phyloP scores from a whole-genome alignment of 23 red algal species.

The Gracilaria domingensis region DNA sequence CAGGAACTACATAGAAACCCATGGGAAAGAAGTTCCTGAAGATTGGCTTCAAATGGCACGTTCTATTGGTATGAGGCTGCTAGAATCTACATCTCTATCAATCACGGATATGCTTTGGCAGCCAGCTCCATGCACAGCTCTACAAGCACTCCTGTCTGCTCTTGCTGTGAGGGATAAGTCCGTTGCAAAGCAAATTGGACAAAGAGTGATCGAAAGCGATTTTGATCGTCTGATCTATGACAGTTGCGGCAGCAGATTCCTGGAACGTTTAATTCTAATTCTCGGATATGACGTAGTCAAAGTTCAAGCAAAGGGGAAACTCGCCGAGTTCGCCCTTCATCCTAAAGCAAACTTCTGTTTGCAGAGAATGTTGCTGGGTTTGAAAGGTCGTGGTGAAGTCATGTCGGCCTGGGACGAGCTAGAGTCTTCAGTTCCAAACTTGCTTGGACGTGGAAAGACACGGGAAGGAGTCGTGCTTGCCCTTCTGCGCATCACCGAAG shows the following conservation, averaged over 20 bases:
- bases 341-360: conserved; percentile 67
- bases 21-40: conserved; percentile 26
- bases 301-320: neutral
- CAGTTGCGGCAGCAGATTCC: conserved; percentile 56
- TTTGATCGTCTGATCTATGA: conserved; percentile 27
- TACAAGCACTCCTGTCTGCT: conserved; percentile 64
- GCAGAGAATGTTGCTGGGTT: conserved; percentile 51
- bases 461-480: conserved; percentile 72
- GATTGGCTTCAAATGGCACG: conserved; percentile 31
- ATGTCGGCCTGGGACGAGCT: conserved; percentile 63
- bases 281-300: conserved; percentile 36
- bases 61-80: conserved; percentile 2
- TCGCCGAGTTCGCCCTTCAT: conserved; percentile 41
- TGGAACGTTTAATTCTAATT: conserved; percentile 58
- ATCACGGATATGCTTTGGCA: conserved; percentile 32
- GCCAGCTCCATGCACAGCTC: conserved; percentile 41
- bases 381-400: conserved; percentile 61
- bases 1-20: conserved; percentile 46
- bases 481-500: conserved; percentile 55
- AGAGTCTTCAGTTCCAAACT: conserved; percentile 22
- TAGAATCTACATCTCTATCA: conserved; percentile 3
- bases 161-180: conserved; percentile 24
- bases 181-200: conserved; percentile 36
- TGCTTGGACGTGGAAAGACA: conserved; percentile 43
- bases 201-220: conserved; percentile 4